Base-by-base conservation (phyloP, 345 rosid genomes). In the Pseudoturritis turrita region DNA sequence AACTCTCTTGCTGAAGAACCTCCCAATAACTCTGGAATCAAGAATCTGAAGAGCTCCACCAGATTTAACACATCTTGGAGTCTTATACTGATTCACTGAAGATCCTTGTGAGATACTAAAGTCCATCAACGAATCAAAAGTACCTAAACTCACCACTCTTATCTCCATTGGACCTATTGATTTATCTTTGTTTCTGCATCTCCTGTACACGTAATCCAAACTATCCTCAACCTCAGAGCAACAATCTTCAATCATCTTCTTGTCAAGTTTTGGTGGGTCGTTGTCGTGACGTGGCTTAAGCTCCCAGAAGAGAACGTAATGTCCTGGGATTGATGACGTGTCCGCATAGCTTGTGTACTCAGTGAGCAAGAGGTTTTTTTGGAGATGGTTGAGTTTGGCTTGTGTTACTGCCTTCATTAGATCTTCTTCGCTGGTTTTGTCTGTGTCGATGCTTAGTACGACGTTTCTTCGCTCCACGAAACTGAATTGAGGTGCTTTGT, bases 381-480 rank as follows among this genome's bases (percentile, higher is more conserved):
- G 83, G 1, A 78, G 78, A 80, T 80, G 87, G 81, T 83, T 81
- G 10, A 58, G 68, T 66, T 86, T 86, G 10, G 96, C 94, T 68
- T 81, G 73, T 39, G 88, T 86, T 56, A 93, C 89, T 10, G 98
- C 98, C 15, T 87, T 85, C 47, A 93, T 73, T 18, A 93, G 84
- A 76, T 93, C 98, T 45, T 86, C 97, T 68, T 93, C 98, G 23
- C 87, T 93, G 17, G 98, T 93, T 81, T 90, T 93, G 80, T 93
- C 98, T 0, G 96, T 86, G 65, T 93, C 98, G 0, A 93, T 82
- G 85, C 97, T 90, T 66, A 92, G 55, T 23, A 92, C 87, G 10
- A 90, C 96, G 56, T 92, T 92, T 78, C 87, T 74, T 77, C 98
- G 25, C 25, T 87, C 86, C 58, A 93, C 89, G 36, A 93, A 93